Percentiles rank a stretch among this genome's conserved stretches.
phyloP scores from a whole-genome alignment of 805 yeast species.

The Candida andamanensis region DNA sequence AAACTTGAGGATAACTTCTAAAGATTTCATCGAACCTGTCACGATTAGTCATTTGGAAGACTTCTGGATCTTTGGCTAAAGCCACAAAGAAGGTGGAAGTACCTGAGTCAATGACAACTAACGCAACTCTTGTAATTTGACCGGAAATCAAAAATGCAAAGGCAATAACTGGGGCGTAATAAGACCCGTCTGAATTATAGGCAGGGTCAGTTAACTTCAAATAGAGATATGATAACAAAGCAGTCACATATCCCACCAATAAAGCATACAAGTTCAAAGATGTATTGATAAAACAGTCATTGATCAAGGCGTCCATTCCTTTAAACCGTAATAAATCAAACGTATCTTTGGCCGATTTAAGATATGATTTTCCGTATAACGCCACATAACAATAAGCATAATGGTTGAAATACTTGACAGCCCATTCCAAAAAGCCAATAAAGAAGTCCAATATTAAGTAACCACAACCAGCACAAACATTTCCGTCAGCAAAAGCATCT shows the following conservation, averaged over 20 bases:
- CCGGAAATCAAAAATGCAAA: slow-evolving; percentile 68
- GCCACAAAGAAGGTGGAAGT: slow-evolving; percentile 81
- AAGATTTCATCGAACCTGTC: slow-evolving; percentile 58
- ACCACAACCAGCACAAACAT: slow-evolving; percentile 48
- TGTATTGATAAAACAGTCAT: slow-evolving; percentile 76
- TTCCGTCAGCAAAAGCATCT: slow-evolving; percentile 47
- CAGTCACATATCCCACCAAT: slow-evolving; percentile 59
- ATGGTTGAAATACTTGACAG: slow-evolving; percentile 80
- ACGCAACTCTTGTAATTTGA: slow-evolving; percentile 69
- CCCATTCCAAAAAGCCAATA: slow-evolving; percentile 67
- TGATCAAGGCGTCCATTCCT: slow-evolving; percentile 80
- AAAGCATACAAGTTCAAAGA: slow-evolving; percentile 73
- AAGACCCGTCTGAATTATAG: slow-evolving; percentile 55
- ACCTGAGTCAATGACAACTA: slow-evolving; percentile 75
- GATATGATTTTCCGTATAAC: slow-evolving; percentile 74
- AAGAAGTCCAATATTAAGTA: slow-evolving; percentile 53
- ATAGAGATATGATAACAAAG: slow-evolving; percentile 60
- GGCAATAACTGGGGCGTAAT: slow-evolving; percentile 69
- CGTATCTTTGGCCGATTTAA: slow-evolving; percentile 75
- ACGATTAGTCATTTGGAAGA: slow-evolving; percentile 70
- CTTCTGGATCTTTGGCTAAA: slow-evolving; percentile 78
- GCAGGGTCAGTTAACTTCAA: slow-evolving; percentile 63
- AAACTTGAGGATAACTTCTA: slow-evolving; percentile 63
- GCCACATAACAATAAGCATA: slow-evolving; percentile 87
- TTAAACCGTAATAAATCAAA: slow-evolving; percentile 71